Base-by-base conservation (phyloP, 2,329 filamentous ascomycete genomes). In the Sporothrix humicola region DNA sequence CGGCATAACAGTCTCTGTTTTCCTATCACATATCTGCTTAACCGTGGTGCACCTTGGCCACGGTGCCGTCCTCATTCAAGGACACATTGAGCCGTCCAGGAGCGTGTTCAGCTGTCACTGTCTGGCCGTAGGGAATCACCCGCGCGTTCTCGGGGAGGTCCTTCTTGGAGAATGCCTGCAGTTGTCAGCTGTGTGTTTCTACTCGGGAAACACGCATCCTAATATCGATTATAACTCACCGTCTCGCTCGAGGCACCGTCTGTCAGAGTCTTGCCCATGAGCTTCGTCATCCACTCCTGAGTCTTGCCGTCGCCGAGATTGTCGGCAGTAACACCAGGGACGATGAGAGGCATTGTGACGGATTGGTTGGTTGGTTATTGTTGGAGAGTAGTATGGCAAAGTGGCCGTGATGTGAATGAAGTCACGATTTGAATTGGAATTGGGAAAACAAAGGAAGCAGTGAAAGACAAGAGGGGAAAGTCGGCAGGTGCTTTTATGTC, bases 211-310 rank as follows among this genome's bases (percentile, higher is more conserved):
- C 23, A 26, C 23, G 23, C 23, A 26, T 26, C 23, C 23, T 26
- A 26, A 1, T 26, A 26, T 3, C 23, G 23, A 26, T 26, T 26
- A 26, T 26, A 6, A 59, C 75, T 59, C 81, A 91, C 89, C 9
- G 84, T 88, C 79, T 88, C 87, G 76, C 82, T 86, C 72, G 84
- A 84, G 20, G 81, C 79, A 17, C 81, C 78, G 0, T 89, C 88
- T 12, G 85, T 84, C 13, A 91, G 81, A 66, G 85, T 90, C 87
- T 91, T 91, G 79, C 89, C 89, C 63, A 89, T 85, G 4, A 91
- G 83, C 84, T 90, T 90, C 81, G 85, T 86, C 76, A 82, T 83
- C 89, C 89, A 91, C 78, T 89, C 84, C 74, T 88, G 83, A 50
- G 85, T 87, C 81, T 85, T 84, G 79, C 82, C 79, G 77, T 80